Evolutionary conservation across 441 rosid species (phyloP).

Genomic region (Brassica balearica): DNA sequence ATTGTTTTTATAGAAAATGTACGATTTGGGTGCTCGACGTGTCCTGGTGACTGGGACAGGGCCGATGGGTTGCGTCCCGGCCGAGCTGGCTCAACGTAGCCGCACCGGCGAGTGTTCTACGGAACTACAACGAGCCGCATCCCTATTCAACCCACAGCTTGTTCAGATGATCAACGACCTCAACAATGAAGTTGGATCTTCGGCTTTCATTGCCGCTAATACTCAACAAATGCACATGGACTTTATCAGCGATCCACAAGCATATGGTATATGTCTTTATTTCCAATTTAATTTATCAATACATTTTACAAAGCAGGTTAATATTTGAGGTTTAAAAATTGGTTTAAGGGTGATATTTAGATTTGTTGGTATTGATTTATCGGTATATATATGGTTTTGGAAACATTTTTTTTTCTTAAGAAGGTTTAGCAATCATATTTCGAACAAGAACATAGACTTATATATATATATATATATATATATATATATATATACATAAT

Average conservation of each 20-base stretch:
- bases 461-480: neutral
- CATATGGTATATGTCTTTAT: conserved; percentile 58
- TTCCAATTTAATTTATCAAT: neutral
- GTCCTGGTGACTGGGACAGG: conserved; percentile 91
- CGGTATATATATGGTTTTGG: neutral
- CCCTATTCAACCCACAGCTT: conserved; percentile 78
- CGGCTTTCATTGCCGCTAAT: conserved; percentile 67
- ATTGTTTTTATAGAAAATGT: conserved; percentile 52
- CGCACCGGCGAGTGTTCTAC: conserved; percentile 65
- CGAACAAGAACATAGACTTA: neutral
- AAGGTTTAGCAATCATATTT: neutral
- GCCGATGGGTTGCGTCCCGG: conserved; percentile 88
- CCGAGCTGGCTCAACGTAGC: conserved; percentile 75
- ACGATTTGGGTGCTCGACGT: conserved; percentile 78
- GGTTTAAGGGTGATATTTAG: neutral
- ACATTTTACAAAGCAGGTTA: neutral
- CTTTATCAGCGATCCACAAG: conserved; percentile 65
- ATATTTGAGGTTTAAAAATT: neutral
- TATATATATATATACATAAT: neutral
- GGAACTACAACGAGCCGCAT: conserved; percentile 74
- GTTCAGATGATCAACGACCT: conserved; percentile 58
- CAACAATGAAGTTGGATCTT: conserved; percentile 62
- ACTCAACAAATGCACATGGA: conserved; percentile 61
- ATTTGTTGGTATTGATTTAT: neutral
- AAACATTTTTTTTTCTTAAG: neutral